These are phyloP conservation scores for Penicillium cosmopolitanum DNA, from an alignment of 495 filamentous ascomycete genomes.

Conservation along the genomic window DNA sequence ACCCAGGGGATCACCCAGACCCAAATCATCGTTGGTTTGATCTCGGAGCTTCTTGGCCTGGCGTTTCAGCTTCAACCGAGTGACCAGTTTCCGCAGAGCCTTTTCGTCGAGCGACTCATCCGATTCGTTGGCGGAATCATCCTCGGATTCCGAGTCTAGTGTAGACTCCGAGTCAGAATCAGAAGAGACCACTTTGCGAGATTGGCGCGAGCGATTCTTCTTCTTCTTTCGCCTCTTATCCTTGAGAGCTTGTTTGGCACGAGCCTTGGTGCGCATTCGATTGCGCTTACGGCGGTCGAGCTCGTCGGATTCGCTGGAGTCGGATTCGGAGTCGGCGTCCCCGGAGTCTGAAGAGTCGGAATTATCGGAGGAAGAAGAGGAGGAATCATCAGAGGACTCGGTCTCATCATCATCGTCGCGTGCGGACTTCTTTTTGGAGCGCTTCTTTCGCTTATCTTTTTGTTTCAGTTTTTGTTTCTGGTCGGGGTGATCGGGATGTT, in stretches of 20 bases:
- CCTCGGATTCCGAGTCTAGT: slow-evolving; percentile 34
- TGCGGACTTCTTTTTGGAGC: slow-evolving; percentile 15
- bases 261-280: slow-evolving; percentile 47
- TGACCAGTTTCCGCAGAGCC: slow-evolving; percentile 49
- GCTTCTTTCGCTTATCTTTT: slow-evolving; percentile 12
- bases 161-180: slow-evolving; percentile 43
- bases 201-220: slow-evolving; percentile 30
- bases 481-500: slow-evolving; percentile 37
- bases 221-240: slow-evolving; percentile 41
- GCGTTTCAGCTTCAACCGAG: slow-evolving; percentile 53
- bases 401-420: slow-evolving; percentile 33
- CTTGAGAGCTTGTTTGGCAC: slow-evolving; percentile 48
- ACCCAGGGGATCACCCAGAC: slow-evolving; percentile 10
- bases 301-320: slow-evolving; percentile 37
- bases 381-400: slow-evolving; percentile 16
- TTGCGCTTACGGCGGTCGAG: slow-evolving; percentile 33
- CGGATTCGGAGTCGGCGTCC: slow-evolving; percentile 31
- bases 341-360: slow-evolving; percentile 18
- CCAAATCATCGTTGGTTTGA: slow-evolving; percentile 29
- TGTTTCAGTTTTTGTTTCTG: slow-evolving; percentile 1
- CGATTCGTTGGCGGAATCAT: slow-evolving; percentile 34
- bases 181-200: slow-evolving; percentile 31
- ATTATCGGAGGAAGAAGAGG: slow-evolving; percentile 7
- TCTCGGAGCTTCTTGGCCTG: slow-evolving; percentile 39
- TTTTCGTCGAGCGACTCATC: slow-evolving; percentile 41